Base-by-base conservation (phyloP, 306 rosid species). In the Prunus persica region DNA sequence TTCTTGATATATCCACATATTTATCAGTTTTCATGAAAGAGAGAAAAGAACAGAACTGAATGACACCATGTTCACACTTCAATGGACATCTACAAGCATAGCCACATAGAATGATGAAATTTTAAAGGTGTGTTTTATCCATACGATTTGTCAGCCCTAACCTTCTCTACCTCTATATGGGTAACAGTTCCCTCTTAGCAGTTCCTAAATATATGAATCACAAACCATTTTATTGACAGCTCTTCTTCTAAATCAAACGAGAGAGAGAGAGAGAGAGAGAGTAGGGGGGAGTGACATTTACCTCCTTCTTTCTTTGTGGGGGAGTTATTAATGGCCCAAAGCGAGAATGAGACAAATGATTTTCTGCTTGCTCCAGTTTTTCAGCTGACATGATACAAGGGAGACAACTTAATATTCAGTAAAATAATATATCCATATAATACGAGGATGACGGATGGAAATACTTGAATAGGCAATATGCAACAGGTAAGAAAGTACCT, bases 281-380 rank as follows among this genome's bases (percentile, higher is more conserved):
- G n/a, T n/a, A n/a, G n/a, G n/a, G n/a, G n/a, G n/a, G n/a, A n/a
- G n/a, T n/a, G 19, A 74, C 24, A 60, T 79, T 72, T 65, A 93
- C 99, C 77, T 95, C 99, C 80, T 93, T 92, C 93, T 96, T 96
- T 78, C 90, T 89, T 12, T 88, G 90, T 58, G 93, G 28, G 49
- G 98, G 90, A 65, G 94, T 86, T 52, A 92, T 66, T n/a, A 91
- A 67, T 58, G 97, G 88, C 49, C 97, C 99, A 51, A 88, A 88
- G 84, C 99, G 97, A 32, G 97, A 84, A 86, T 89, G 93, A n/a
- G 93, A 83, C 86, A 95, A 82, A 67, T 91, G 99, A 81, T 87
- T 88, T 92, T 92, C 99, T 1, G 91, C 93, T 78, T 96, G 97
- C 85, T 92, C 99, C 81, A 96, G 85, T 87, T 96, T 96, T 81